These are phyloP conservation scores for Citrus maxima DNA, from an alignment of 345 rosid genomes.

Conservation along the genomic window DNA sequence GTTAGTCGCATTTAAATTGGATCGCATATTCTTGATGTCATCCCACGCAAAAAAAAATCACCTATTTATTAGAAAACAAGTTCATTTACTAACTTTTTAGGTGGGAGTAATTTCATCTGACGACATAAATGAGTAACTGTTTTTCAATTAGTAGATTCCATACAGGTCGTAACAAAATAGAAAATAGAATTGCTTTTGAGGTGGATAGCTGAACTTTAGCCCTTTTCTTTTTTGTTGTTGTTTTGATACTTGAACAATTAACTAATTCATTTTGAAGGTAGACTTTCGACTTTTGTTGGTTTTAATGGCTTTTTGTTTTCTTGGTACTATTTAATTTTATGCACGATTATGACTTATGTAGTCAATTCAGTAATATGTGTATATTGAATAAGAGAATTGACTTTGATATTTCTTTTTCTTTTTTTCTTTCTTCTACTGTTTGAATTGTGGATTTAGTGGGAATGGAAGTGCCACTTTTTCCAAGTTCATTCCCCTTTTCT, in stretches of 20 bases:
- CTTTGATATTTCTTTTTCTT: background rate
- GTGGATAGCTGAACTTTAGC: background rate
- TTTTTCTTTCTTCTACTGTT: background rate
- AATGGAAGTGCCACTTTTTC: conserved; percentile 7
- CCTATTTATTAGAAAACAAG: background rate
- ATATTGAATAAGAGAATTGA: background rate
- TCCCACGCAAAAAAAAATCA: conserved; percentile 11
- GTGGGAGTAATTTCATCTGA: background rate
- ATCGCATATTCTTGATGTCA: conserved; percentile 31
- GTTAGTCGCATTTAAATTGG: conserved; percentile 22
- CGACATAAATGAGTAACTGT: background rate
- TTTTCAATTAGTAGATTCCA: background rate
- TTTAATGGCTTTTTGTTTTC: background rate
- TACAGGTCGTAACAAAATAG: background rate
- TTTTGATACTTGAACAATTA: too few species aligned
- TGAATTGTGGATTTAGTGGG: conserved; percentile 5
- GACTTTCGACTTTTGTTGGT: background rate
- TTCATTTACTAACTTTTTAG: background rate
- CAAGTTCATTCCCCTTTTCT: background rate
- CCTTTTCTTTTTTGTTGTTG: background rate
- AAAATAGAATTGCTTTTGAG: background rate
- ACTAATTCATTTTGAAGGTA: background rate
- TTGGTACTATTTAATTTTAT: background rate
- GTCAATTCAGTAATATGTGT: background rate
- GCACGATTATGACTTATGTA: background rate